Evolutionary conservation across 2,329 filamentous ascomycete genomes (phyloP).

Genomic region (Mollisiaceae sp.): DNA sequence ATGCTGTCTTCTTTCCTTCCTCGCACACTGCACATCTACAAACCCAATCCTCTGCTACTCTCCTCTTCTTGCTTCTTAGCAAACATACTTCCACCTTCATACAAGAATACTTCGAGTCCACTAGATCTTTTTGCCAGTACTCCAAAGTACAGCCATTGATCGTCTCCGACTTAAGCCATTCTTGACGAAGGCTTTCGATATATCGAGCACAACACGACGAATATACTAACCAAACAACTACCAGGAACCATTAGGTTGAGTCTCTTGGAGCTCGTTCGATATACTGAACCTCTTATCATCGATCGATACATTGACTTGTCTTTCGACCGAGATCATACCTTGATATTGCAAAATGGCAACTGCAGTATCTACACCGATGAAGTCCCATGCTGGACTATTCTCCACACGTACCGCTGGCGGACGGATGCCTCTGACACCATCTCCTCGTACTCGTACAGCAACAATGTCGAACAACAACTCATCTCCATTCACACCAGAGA

Average conservation of each 20-base stretch:
- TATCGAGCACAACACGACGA: slow-evolving; percentile 53
- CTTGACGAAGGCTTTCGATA: slow-evolving; percentile 53
- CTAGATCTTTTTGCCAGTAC: slow-evolving; percentile 54
- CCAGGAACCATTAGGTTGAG: slow-evolving; percentile 64
- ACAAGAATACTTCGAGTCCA: slow-evolving; percentile 42
- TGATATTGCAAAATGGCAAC: slow-evolving; percentile 74
- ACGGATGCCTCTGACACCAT: slow-evolving; percentile 92
- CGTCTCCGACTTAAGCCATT: slow-evolving; percentile 52
- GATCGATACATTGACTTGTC: slow-evolving; percentile 56
- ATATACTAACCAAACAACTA: slow-evolving; percentile 53
- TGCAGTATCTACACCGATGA: slow-evolving; percentile 86
- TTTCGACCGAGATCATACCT: slow-evolving; percentile 50
- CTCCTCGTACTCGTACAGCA: slow-evolving; percentile 70
- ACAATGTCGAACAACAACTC: slow-evolving; percentile 61
- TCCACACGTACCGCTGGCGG: slow-evolving; percentile 91
- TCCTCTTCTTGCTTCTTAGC: slow-evolving; percentile 34
- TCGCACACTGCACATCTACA: slow-evolving; percentile 40
- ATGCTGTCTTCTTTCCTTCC: slow-evolving; percentile 31
- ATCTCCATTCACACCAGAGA: slow-evolving; percentile 80
- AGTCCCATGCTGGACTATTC: slow-evolving; percentile 94
- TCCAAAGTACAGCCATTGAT: slow-evolving; percentile 49
- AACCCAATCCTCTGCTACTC: slow-evolving; percentile 39
- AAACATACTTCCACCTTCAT: slow-evolving; percentile 36
- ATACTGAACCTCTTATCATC: slow-evolving; percentile 43
- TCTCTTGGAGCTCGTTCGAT: slow-evolving; percentile 63